Percentiles rank a stretch among this genome's conserved stretches.
These are phyloP conservation scores for Corniculantispora saksenae DNA, from an alignment of 2,329 filamentous ascomycete genomes.

Conservation along the genomic window DNA sequence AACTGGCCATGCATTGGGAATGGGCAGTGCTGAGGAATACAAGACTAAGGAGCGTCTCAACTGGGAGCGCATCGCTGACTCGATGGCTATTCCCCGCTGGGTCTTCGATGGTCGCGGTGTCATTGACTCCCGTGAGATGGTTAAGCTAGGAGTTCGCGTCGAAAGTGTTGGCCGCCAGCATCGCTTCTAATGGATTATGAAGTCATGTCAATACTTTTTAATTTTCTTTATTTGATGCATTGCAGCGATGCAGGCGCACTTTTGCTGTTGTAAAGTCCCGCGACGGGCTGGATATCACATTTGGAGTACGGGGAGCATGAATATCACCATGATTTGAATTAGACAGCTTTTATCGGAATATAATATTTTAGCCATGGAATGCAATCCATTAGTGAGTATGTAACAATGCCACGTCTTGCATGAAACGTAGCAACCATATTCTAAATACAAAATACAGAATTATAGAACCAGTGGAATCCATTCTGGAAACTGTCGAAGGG, in stretches of 20 bases:
- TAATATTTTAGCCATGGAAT: too few relatives aligned
- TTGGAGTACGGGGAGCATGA: neutral
- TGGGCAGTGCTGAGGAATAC: conserved; percentile 47
- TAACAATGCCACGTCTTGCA: too few relatives aligned
- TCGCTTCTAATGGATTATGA: conserved; percentile 35
- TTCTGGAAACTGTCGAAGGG: too few relatives aligned
- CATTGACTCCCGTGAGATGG: conserved; percentile 50
- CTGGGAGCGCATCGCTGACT: conserved; percentile 51
- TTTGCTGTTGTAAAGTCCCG: neutral
- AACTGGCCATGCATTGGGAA: conserved; percentile 42
- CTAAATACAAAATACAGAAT: too few relatives aligned
- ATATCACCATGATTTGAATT: neutral
- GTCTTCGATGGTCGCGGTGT: conserved; percentile 59
- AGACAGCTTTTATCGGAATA: neutral
- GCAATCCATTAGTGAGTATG: too few relatives aligned
- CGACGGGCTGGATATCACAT: neutral
- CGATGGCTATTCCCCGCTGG: conserved; percentile 56
- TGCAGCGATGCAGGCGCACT: neutral
- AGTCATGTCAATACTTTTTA: neutral
- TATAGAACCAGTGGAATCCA: too few relatives aligned
- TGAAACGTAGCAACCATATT: too few relatives aligned
- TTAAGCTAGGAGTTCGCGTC: conserved; percentile 52
- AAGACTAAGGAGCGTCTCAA: conserved; percentile 50
- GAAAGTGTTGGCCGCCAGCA: conserved; percentile 54
- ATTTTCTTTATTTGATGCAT: conserved; percentile 1